phyloP scores from a whole-genome alignment of 495 filamentous ascomycete genomes.

The Trichoderma asperelloides region DNA sequence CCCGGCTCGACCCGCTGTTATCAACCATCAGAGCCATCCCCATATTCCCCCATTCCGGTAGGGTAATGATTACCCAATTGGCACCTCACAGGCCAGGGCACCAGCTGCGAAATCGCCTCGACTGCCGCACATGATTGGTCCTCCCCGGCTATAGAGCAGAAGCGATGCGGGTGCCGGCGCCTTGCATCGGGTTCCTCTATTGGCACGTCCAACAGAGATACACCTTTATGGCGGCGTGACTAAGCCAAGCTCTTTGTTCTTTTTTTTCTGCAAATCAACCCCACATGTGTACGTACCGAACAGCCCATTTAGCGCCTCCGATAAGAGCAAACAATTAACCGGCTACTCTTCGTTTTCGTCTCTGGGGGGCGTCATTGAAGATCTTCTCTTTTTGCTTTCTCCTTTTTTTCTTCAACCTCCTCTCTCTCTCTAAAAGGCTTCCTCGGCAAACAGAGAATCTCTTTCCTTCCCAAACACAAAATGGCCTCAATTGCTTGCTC shows the following conservation, averaged over 20 bases:
- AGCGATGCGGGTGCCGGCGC: background rate
- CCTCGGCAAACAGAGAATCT: background rate
- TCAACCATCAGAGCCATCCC: background rate
- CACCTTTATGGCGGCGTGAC: background rate
- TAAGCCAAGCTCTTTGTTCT: background rate
- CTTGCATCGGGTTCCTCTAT: background rate
- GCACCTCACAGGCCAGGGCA: background rate
- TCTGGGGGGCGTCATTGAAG: background rate
- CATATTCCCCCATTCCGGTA: background rate
- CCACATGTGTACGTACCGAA: too few relatives aligned
- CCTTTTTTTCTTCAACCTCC: background rate
- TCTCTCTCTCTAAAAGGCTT: background rate
- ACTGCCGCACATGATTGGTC: background rate
- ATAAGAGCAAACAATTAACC: background rate
- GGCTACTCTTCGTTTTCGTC: background rate
- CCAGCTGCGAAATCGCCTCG: background rate
- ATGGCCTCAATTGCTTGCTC: constrained; percentile 45
- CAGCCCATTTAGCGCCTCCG: background rate
- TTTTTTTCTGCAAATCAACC: background rate
- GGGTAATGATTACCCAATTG: constrained; percentile 2
- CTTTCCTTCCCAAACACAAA: background rate
- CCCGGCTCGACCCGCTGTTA: too few relatives aligned
- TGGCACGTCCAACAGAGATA: background rate
- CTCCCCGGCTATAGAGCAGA: too few relatives aligned
- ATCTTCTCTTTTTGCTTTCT: background rate